Conservation (phyloP, 192 early-diverging fungal species). For the Thamnidium elegans region DNA sequence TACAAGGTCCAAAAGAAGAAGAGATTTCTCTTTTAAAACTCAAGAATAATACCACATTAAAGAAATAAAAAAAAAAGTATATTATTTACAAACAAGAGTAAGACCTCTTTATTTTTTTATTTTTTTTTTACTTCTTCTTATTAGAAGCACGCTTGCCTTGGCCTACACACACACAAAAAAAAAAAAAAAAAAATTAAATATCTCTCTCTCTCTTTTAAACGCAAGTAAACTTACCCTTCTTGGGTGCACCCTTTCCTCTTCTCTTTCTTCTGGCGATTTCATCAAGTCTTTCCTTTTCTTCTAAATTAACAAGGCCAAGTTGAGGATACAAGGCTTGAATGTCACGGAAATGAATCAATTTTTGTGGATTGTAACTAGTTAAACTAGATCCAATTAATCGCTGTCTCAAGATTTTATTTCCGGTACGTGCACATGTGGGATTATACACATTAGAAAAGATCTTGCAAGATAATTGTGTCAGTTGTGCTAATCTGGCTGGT, state of each 20-base stretch:
- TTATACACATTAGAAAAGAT: constrained; percentile 71
- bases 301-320: constrained; percentile 51
- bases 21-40: neutral
- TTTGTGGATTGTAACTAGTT: constrained; percentile 65
- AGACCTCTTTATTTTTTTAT: too few species aligned
- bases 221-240: constrained; percentile 64
- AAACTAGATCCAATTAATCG: constrained; percentile 65
- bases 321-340: constrained; percentile 51
- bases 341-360: constrained; percentile 47
- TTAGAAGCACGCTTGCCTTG: constrained; percentile 56
- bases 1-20: neutral
- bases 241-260: constrained; percentile 75
- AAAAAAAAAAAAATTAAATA: constrained; percentile 3
- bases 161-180: constrained; percentile 33
- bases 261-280: constrained; percentile 63
- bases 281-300: constrained; percentile 66
- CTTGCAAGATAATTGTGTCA: constrained; percentile 57
- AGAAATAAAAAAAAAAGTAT: too few species aligned
- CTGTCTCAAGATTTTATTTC: constrained; percentile 71
- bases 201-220: too few species aligned
- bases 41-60: too few species aligned
- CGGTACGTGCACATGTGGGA: constrained; percentile 62
- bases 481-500: constrained; percentile 39
- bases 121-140: constrained; percentile 47
- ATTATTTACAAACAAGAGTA: too few species aligned